Conservation (phyloP, 1,284 basidiomycete genomes). For the Cryptococcus neoformans region DNA sequence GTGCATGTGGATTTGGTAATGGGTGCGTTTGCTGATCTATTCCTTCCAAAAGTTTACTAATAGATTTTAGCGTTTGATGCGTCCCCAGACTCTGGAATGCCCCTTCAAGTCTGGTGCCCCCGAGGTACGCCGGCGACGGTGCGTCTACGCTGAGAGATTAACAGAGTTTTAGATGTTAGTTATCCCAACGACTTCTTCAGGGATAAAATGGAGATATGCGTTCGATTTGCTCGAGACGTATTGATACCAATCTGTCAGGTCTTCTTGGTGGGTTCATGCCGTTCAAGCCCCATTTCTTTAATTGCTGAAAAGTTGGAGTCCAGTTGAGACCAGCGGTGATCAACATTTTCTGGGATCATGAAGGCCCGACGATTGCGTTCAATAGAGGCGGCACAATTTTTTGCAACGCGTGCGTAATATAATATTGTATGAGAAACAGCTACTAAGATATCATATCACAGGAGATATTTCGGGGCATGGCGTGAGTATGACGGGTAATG, state of each 20-base stretch:
- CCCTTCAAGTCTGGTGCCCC: conserved; percentile 64
- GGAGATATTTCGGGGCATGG: conserved; percentile 79
- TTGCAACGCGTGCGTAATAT: conserved; percentile 64
- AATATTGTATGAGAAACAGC: background rate
- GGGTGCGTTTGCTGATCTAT: conserved; percentile 50
- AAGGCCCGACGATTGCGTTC: conserved; percentile 86
- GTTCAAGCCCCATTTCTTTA: background rate
- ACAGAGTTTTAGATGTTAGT: conserved; percentile 11
- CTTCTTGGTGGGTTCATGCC: conserved; percentile 30
- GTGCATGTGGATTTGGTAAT: conserved; percentile 65
- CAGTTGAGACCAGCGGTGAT: conserved; percentile 58
- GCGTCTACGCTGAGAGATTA: background rate
- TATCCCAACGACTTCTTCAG: conserved; percentile 21
- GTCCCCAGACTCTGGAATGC: conserved; percentile 1
- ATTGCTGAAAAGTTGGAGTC: background rate
- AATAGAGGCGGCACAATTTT: conserved; percentile 87
- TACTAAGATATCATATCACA: background rate
- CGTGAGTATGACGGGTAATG: conserved; percentile 56
- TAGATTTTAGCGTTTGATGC: background rate
- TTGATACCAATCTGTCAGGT: conserved; percentile 40
- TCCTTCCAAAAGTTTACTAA: background rate
- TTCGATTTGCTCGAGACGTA: conserved; percentile 66
- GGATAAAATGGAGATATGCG: conserved; percentile 25
- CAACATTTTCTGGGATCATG: conserved; percentile 81
- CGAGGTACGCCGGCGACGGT: conserved; percentile 55